These are phyloP conservation scores for Pseudogymnoascus sp. DNA, from an alignment of 2,329 filamentous ascomycete genomes.

Conservation along the genomic window DNA sequence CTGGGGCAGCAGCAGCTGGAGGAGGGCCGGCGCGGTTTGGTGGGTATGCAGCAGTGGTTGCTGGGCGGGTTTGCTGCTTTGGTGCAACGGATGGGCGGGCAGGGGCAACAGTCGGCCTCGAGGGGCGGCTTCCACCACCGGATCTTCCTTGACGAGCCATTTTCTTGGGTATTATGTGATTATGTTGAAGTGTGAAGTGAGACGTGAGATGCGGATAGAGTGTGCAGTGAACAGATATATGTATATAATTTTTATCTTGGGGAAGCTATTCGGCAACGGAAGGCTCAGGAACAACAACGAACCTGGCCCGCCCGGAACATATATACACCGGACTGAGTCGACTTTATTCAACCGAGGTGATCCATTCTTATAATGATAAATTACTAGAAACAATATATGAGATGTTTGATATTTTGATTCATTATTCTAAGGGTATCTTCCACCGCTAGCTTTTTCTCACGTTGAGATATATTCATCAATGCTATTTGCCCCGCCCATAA, in stretches of 20 bases:
- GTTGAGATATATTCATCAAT: background rate
- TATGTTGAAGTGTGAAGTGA: slow-evolving; percentile 11
- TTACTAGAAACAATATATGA: background rate
- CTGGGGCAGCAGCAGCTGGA: slow-evolving; percentile 32
- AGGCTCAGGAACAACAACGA: background rate
- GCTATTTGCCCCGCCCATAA: background rate
- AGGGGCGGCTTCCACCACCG: slow-evolving; percentile 51
- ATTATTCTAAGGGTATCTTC: slow-evolving; percentile 6
- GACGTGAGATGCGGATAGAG: background rate
- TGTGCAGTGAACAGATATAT: slow-evolving; percentile 19
- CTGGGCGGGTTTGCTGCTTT: slow-evolving; percentile 59
- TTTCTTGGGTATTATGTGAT: slow-evolving; percentile 26
- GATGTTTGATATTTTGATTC: slow-evolving; percentile 2
- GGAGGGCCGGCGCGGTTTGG: slow-evolving; percentile 40
- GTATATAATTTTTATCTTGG: slow-evolving; percentile 1
- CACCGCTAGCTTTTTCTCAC: background rate
- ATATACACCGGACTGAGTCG: background rate
- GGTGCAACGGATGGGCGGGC: slow-evolving; percentile 45
- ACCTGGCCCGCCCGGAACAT: slow-evolving; percentile 1
- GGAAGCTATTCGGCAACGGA: slow-evolving; percentile 3
- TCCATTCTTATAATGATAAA: background rate
- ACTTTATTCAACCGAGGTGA: background rate
- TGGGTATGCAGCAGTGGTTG: slow-evolving; percentile 52
- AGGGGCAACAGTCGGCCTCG: slow-evolving; percentile 57
- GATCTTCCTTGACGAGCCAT: slow-evolving; percentile 76